A percentile compares a stretch with the other conserved stretches of the same genome.
Evolutionary conservation across 1,284 basidiomycete genomes (phyloP).

Genomic region (Sphaerobolus stellatus): DNA sequence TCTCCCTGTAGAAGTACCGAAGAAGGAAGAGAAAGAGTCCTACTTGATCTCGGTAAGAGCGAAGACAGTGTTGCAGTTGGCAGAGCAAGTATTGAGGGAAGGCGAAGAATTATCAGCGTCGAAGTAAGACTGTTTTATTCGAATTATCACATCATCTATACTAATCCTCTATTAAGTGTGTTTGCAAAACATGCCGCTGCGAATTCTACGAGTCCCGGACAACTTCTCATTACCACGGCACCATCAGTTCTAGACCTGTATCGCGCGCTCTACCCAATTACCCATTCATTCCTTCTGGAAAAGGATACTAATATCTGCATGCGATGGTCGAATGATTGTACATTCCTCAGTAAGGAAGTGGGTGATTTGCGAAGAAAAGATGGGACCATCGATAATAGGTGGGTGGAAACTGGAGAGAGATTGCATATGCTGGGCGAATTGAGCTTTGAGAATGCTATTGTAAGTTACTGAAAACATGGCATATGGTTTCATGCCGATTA

Average conservation of each 20-base stretch:
- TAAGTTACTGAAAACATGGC: conserved; percentile 24
- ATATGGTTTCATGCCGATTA: conserved; percentile 18
- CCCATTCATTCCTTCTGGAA: conserved; percentile 52
- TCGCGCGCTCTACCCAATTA: conserved; percentile 78
- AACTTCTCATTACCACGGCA: conserved; percentile 58
- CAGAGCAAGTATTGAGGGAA: conserved; percentile 54
- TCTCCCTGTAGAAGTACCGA: background rate
- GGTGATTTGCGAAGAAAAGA: conserved; percentile 36
- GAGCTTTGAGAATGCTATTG: conserved; percentile 68
- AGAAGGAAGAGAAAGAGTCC: conserved; percentile 41
- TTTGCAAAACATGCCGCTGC: background rate
- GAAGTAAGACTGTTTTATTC: conserved; percentile 19
- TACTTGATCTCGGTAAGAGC: conserved; percentile 59
- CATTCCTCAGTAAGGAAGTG: conserved; percentile 61
- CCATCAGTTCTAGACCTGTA: conserved; percentile 77
- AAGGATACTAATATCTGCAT: conserved; percentile 63
- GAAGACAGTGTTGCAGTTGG: conserved; percentile 56
- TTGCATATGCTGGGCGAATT: conserved; percentile 58
- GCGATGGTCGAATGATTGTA: conserved; percentile 85
- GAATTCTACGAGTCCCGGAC: conserved; percentile 38
- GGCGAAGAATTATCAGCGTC: conserved; percentile 56
- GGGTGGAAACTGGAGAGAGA: conserved; percentile 49
- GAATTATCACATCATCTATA: background rate
- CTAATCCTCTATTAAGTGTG: conserved; percentile 1
- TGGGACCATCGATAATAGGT: conserved; percentile 30